Percentiles rank a stretch among this genome's conserved stretches.
Conservation (phyloP, 1,139 yeast genomes). For the Yamadazyma songkhlaensis region DNA sequence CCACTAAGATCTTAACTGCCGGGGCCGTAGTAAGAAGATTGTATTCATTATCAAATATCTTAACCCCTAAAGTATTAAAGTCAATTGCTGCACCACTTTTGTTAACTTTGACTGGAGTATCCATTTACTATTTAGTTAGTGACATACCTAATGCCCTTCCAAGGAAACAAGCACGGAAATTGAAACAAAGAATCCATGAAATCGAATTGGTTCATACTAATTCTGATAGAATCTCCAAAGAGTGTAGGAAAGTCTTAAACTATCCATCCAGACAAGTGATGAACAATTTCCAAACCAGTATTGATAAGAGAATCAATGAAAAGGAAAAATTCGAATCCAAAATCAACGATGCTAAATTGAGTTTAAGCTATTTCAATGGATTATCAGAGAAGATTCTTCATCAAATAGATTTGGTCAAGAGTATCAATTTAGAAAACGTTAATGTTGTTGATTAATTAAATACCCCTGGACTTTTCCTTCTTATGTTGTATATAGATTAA, state of each 20-base stretch:
- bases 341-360: conserved; percentile 57
- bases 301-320: conserved; percentile 62
- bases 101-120: conserved; percentile 53
- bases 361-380: conserved; percentile 58
- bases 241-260: conserved; percentile 76
- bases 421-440: conserved; percentile 53
- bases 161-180: conserved; percentile 72
- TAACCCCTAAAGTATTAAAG: conserved; percentile 30
- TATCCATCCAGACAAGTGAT: conserved; percentile 84
- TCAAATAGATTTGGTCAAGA: conserved; percentile 46
- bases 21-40: conserved; percentile 39
- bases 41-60: conserved; percentile 24
- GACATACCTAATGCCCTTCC: conserved; percentile 93
- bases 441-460: conserved; percentile 38
- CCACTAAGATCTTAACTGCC: conserved; percentile 42
- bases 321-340: conserved; percentile 54
- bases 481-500: conserved; percentile 28
- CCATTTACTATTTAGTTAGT: conserved; percentile 62
- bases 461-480: conserved; percentile 5
- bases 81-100: conserved; percentile 45
- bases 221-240: conserved; percentile 75
- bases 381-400: conserved; percentile 46
- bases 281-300: conserved; percentile 65
- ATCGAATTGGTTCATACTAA: conserved; percentile 78
- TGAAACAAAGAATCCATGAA: conserved; percentile 57